These are phyloP conservation scores for Xylariaceae sp. DNA, from an alignment of 2,329 filamentous ascomycete species.

Conservation along the genomic window DNA sequence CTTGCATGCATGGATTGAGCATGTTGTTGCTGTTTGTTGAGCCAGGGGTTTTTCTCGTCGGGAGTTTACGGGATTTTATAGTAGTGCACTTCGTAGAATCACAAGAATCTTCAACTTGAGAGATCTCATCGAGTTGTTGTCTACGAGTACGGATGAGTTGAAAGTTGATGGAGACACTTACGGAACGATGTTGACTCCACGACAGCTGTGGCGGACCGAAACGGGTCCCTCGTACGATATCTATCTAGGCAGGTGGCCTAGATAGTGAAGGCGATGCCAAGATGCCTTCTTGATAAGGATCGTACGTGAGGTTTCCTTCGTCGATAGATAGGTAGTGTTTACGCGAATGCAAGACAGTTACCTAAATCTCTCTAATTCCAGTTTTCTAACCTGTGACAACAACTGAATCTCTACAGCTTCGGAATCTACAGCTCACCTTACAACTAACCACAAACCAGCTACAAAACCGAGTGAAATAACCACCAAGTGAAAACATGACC, in stretches of 20 bases:
- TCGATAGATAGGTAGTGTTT: no score
- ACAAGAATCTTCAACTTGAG: not conserved
- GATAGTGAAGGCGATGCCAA: not conserved
- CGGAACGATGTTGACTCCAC: not conserved
- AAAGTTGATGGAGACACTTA: not conserved
- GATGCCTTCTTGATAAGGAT: no score
- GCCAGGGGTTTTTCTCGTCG: no score
- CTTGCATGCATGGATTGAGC: not conserved
- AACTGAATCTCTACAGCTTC: no score
- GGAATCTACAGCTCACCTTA: no score
- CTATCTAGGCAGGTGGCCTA: not conserved
- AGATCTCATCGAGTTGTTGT: not conserved
- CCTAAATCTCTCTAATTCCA: no score
- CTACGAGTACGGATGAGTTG: not conserved
- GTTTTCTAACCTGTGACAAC: no score
- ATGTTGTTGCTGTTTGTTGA: no score
- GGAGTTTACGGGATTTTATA: not conserved
- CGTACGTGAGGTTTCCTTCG: no score
- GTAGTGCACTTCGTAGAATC: not conserved
- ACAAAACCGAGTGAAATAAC: not conserved
- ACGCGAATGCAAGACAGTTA: no score
- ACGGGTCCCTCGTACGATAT: not conserved
- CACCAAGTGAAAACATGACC: not conserved
- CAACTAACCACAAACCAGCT: no score
- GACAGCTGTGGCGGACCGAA: not conserved